phyloP scores from a whole-genome alignment of 2,329 filamentous ascomycete genomes.

The Aspergillus eucalypticola region DNA sequence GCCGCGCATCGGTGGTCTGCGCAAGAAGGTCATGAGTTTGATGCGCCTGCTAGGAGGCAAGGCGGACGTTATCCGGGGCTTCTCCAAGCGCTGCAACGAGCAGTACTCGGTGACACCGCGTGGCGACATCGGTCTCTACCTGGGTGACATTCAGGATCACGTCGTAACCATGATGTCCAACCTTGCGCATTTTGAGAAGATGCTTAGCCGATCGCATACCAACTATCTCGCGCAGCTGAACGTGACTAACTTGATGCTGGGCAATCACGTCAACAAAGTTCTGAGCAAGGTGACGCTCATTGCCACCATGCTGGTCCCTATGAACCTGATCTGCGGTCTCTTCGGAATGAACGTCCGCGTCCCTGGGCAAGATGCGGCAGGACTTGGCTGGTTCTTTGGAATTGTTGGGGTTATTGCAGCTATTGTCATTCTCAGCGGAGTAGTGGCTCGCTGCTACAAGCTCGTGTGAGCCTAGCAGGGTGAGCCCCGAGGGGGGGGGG shows the following conservation, averaged over 20 bases:
- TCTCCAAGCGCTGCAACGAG: conserved; percentile 98
- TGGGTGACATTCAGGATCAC: conserved; percentile 98
- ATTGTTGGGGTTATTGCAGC: conserved; percentile 49
- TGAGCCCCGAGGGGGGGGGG: not conserved
- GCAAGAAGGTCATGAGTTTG: conserved; percentile 92
- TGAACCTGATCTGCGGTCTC: conserved; percentile 78
- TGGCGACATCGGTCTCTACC: conserved; percentile 93
- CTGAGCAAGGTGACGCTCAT: conserved; percentile 94
- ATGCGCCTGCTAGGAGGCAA: conserved; percentile 93
- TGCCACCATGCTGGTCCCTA: conserved; percentile 90
- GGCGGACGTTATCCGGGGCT: conserved; percentile 96
- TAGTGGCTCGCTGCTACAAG: conserved; percentile 44
- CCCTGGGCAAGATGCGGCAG: conserved; percentile 39
- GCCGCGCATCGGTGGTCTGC: conserved; percentile 81
- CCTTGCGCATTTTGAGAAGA: conserved; percentile 93
- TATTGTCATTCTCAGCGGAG: conserved; percentile 43
- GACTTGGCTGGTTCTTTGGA: conserved; percentile 52
- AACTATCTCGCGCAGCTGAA: conserved; percentile 95
- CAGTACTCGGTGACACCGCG: conserved; percentile 93
- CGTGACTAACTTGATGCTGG: conserved; percentile 85
- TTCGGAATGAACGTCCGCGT: conserved; percentile 56
- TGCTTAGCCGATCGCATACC: conserved; percentile 87
- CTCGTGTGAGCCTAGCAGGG: conserved; percentile 33
- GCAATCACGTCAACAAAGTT: conserved; percentile 82
- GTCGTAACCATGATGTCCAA: conserved; percentile 99